A percentile compares a stretch with the other conserved stretches of the same genome.
These are phyloP conservation scores for Theobroma cacao DNA, from an alignment of 345 rosid genomes.

Conservation along the genomic window DNA sequence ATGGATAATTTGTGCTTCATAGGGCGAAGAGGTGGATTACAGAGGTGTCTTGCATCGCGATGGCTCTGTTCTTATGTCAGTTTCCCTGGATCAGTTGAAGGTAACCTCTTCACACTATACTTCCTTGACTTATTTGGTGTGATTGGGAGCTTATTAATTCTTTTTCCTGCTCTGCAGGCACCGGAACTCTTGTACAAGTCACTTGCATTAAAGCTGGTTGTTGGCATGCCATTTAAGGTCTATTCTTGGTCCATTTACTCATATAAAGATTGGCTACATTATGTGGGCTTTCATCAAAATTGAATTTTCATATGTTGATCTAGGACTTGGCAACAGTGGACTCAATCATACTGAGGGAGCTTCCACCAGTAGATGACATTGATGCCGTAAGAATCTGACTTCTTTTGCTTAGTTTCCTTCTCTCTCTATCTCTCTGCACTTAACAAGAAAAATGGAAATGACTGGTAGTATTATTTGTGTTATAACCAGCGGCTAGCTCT, in stretches of 20 bases:
- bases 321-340: slow-evolving; percentile 97
- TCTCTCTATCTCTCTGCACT: neutral
- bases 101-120: slow-evolving; percentile 46
- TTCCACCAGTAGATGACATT: slow-evolving; percentile 77
- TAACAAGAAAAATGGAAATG: slow-evolving; percentile 18
- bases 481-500: slow-evolving; percentile 80
- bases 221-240: slow-evolving; percentile 99
- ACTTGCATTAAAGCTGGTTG: slow-evolving; percentile 83
- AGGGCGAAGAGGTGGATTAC: slow-evolving; percentile 97
- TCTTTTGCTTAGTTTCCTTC: slow-evolving; percentile 12
- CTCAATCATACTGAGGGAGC: slow-evolving; percentile 74
- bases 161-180: slow-evolving; percentile 42
- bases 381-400: slow-evolving; percentile 67
- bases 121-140: neutral
- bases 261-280: slow-evolving; percentile 10
- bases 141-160: slow-evolving; percentile 1
- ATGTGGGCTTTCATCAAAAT: slow-evolving; percentile 7
- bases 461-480: slow-evolving; percentile 14
- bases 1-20: slow-evolving; percentile 14
- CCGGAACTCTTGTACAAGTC: slow-evolving; percentile 90
- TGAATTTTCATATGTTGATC: slow-evolving; percentile 11
- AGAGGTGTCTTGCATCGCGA: slow-evolving; percentile 96
- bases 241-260: slow-evolving; percentile 14
- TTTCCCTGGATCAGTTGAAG: slow-evolving; percentile 81
- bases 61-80: slow-evolving; percentile 91